phyloP scores from a whole-genome alignment of 176 grass and related monocot species.

The Avena insularis region DNA sequence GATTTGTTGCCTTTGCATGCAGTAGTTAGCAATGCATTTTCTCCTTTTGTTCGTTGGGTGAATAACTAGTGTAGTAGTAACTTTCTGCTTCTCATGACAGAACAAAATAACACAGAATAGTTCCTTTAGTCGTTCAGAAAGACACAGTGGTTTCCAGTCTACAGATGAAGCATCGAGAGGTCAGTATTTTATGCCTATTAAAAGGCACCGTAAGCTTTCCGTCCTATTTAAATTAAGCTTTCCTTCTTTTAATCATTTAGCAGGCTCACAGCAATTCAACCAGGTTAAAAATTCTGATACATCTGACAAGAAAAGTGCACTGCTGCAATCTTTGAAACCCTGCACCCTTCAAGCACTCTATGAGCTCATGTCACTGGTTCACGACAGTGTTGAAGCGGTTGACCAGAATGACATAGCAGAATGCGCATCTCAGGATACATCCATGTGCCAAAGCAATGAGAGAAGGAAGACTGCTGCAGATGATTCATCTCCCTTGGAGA shows the following conservation, averaged over 20 bases:
- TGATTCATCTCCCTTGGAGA: slow-evolving; percentile 54
- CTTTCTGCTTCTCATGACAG: slow-evolving; percentile 58
- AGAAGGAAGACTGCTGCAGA: slow-evolving; percentile 45
- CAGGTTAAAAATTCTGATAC: slow-evolving; percentile 20
- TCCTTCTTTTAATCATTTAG: slow-evolving; percentile 46
- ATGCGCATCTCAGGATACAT: slow-evolving; percentile 41
- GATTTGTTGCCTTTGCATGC: slow-evolving; percentile 13
- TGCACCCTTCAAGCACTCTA: slow-evolving; percentile 65
- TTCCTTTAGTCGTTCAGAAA: slow-evolving; percentile 33
- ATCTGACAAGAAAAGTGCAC: slow-evolving; percentile 47
- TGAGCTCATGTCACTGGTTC: slow-evolving; percentile 85
- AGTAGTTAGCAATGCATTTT: neutral
- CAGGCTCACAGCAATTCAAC: slow-evolving; percentile 51
- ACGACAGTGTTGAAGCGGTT: slow-evolving; percentile 58
- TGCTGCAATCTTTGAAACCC: slow-evolving; percentile 71
- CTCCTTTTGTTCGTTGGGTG: neutral
- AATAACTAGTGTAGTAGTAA: slow-evolving; percentile 32
- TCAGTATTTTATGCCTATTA: slow-evolving; percentile 41
- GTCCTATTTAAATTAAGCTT: neutral
- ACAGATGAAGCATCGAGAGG: slow-evolving; percentile 53
- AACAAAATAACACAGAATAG: slow-evolving; percentile 54
- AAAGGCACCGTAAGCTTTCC: slow-evolving; percentile 26
- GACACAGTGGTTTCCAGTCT: slow-evolving; percentile 32
- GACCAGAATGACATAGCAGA: slow-evolving; percentile 52
- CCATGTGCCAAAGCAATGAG: slow-evolving; percentile 44